Evolutionary conservation across 176 grass and related monocot genomes (phyloP).

Genomic region (Aegilops bicornis): DNA sequence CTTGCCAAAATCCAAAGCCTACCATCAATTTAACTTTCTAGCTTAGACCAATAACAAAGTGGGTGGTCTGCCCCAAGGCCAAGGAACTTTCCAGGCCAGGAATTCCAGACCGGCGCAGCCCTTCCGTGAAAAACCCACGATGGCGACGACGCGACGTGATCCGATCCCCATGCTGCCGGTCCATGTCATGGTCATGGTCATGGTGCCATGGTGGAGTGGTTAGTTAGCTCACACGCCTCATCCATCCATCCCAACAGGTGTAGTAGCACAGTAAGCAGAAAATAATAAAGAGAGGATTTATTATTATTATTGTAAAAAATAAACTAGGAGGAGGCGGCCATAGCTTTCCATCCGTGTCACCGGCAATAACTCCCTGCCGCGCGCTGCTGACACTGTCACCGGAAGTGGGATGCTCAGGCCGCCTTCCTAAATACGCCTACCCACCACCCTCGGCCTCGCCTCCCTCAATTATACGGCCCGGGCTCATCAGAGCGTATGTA

Average conservation of each 20-base stretch:
- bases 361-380: conserved; percentile 31
- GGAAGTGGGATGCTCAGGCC: conserved; percentile 44
- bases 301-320: too few species aligned
- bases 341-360: conserved; percentile 39
- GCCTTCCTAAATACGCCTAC: conserved; percentile 44
- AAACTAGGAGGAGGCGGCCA: background rate
- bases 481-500: background rate
- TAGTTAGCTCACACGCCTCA: conserved; percentile 49
- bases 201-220: conserved; percentile 44
- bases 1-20: conserved; percentile 28
- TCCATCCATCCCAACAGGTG: background rate
- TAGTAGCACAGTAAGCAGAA: background rate
- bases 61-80: background rate
- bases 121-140: background rate
- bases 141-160: background rate
- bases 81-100: conserved; percentile 23
- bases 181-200: background rate
- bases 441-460: background rate
- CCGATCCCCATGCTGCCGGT: background rate
- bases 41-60: background rate
- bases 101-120: background rate
- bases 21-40: background rate
- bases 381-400: conserved; percentile 3
- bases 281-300: background rate
- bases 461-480: conserved; percentile 11